These are phyloP conservation scores for Dipteronia dyeriana DNA, from an alignment of 345 rosid genomes.

Conservation along the genomic window DNA sequence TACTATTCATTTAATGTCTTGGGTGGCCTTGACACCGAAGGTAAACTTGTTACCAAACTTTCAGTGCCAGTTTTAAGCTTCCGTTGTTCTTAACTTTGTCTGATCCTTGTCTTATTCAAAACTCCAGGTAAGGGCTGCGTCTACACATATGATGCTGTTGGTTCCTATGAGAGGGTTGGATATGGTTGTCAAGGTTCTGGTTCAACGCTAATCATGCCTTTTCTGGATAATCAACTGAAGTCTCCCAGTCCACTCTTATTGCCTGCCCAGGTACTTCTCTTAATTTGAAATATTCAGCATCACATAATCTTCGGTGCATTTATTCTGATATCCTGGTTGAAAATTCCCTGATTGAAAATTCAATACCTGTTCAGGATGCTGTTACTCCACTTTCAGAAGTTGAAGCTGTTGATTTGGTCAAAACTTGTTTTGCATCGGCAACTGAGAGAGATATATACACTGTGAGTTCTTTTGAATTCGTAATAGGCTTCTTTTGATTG, in stretches of 20 bases:
- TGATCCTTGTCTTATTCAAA: slow-evolving; percentile 4
- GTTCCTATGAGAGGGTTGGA: slow-evolving; percentile 98
- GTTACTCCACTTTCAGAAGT: slow-evolving; percentile 85
- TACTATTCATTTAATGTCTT: slow-evolving; percentile 93
- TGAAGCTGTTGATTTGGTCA: slow-evolving; percentile 91
- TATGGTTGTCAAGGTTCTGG: slow-evolving; percentile 97
- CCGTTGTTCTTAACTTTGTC: not conserved
- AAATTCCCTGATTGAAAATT: not conserved
- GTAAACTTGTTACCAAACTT: slow-evolving; percentile 35
- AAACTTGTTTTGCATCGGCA: slow-evolving; percentile 92
- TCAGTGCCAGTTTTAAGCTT: slow-evolving; percentile 2
- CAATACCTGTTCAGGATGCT: slow-evolving; percentile 62
- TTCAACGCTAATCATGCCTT: slow-evolving; percentile 87
- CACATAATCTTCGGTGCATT: not conserved
- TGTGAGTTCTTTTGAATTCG: slow-evolving; percentile 41
- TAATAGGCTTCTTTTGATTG: not conserved
- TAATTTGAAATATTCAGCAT: not conserved
- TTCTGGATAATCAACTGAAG: slow-evolving; percentile 94
- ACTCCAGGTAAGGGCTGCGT: slow-evolving; percentile 88
- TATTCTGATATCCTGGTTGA: slow-evolving; percentile 11
- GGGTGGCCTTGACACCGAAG: slow-evolving; percentile 94
- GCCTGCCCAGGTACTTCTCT: slow-evolving; percentile 62
- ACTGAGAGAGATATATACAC: slow-evolving; percentile 97
- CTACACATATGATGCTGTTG: slow-evolving; percentile 94
- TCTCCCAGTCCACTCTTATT: slow-evolving; percentile 95